A percentile compares a stretch with the other conserved stretches of the same genome.
Evolutionary conservation across 2,329 filamentous ascomycete species (phyloP).

Genomic region (Macrophomina tecta): DNA sequence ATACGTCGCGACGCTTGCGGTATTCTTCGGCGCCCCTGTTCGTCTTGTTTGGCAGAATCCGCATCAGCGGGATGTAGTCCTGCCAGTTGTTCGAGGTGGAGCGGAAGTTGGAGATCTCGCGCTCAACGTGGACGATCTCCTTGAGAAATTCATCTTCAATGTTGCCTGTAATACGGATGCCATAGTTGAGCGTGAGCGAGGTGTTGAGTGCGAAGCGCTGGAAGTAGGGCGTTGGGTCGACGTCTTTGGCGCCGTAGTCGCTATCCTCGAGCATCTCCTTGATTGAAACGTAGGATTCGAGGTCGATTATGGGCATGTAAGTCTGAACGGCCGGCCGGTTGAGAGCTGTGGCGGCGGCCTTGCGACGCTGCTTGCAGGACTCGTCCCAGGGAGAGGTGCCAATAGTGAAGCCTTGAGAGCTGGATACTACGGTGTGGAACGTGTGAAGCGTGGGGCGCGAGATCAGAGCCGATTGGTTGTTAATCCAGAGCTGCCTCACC

Average conservation of each 20-base stretch:
- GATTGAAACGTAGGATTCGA: slow-evolving; percentile 75
- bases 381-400: slow-evolving; percentile 86
- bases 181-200: slow-evolving; percentile 79
- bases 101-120: slow-evolving; percentile 76
- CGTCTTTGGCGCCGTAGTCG: slow-evolving; percentile 64
- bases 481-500: slow-evolving; percentile 77
- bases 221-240: slow-evolving; percentile 76
- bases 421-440: slow-evolving; percentile 79
- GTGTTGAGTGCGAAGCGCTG: slow-evolving; percentile 79
- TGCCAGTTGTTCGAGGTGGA: slow-evolving; percentile 85
- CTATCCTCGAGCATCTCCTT: slow-evolving; percentile 73
- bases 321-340: slow-evolving; percentile 77
- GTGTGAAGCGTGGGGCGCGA: slow-evolving; percentile 80
- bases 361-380: slow-evolving; percentile 76
- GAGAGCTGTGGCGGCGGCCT: slow-evolving; percentile 78
- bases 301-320: slow-evolving; percentile 83
- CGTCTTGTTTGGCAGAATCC: slow-evolving; percentile 68
- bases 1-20: slow-evolving; percentile 70
- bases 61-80: slow-evolving; percentile 79
- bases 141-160: slow-evolving; percentile 70
- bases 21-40: slow-evolving; percentile 66
- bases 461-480: slow-evolving; percentile 77
- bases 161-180: slow-evolving; percentile 74
- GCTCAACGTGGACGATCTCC: slow-evolving; percentile 78
- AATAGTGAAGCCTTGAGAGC: slow-evolving; percentile 79